Evolutionary conservation across 805 yeast species (phyloP), one percentile per base, ranked within the genome.

Genomic region (Cyberlindnera americana): DNA sequence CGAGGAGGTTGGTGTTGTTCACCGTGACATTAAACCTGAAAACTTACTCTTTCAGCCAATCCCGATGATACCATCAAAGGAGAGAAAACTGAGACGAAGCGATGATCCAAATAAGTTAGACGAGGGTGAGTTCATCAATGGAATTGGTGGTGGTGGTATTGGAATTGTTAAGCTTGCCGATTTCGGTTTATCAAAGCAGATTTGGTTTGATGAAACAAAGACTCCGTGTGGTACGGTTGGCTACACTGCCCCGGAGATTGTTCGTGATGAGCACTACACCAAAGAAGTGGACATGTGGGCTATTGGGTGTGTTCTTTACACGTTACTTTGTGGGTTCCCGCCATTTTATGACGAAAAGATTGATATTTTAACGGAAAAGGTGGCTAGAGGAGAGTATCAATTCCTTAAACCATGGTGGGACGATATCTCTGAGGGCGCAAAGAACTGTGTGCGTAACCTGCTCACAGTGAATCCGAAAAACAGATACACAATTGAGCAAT

Each of bases 151-250:
- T 33, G 99, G 96, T 39, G 86, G 90, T 12, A 83, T 93, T 50
- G 99, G 98, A 8, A 53, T 67, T 13, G 89, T 93, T 24, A 91
- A 91, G 61, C 68, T 93, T 37, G 98, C 98, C 1, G 99, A 93
- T 62, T 93, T 93, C 64, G 99, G 99, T 0, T 67, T 93, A 15
- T 87, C 96, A 4, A 93, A 93, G 62, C 86, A 89, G 57, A 79
- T 91, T 23, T 83, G 89, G 81, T 52, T 45, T 27, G 53, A 81
- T 35, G 85, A 85, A 53, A 86, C 97, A 17, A 87, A 88, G 72
- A 93, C 99, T 1, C 99, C 99, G 0, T 93, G 99, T 65, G 99
- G 99, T 37, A 93, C 99, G 1, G 96, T 93, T 14, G 98, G 98
- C 3, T 93, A 93, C 57, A 91, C 98, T 3, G 99, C 99, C 0